Conservation (phyloP, 208 protist genomes). For the Acanthamoeba culbertsoni region DNA sequence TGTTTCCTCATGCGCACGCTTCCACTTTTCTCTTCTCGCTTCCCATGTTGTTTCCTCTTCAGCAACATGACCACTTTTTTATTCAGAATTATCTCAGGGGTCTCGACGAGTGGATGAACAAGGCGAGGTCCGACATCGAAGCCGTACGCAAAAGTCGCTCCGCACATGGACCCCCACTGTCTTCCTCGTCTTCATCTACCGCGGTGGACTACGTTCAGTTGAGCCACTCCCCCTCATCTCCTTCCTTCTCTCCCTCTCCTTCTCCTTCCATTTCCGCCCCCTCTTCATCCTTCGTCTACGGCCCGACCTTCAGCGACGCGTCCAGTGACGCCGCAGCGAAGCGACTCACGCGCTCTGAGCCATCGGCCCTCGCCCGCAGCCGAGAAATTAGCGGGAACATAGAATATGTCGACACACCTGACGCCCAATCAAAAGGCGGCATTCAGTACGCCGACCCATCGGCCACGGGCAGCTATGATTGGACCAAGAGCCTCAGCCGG, state of each 20-base stretch:
- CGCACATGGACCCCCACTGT: neutral
- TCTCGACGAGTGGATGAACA: neutral
- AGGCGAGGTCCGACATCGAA: neutral
- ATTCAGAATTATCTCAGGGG: neutral
- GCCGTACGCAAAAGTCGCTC: neutral
- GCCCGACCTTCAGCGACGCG: neutral
- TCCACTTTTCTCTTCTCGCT: neutral
- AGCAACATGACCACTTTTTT: neutral
- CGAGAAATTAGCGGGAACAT: neutral
- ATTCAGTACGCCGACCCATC: neutral
- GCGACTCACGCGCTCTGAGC: neutral
- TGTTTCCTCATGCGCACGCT: too few species aligned
- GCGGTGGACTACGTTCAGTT: too few species aligned
- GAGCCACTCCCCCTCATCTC: neutral
- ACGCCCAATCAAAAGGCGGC: neutral
- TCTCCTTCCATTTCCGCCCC: neutral
- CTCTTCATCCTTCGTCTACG: neutral
- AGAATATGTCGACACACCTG: neutral
- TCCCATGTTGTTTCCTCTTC: neutral
- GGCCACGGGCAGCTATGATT: neutral
- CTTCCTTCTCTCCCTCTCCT: neutral
- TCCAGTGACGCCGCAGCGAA: neutral
- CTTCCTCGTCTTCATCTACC: neutral
- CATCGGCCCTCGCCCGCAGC: neutral
- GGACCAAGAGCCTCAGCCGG: neutral